Conservation (phyloP, 2,329 filamentous ascomycete species). For the Xylariaceae sp. region DNA sequence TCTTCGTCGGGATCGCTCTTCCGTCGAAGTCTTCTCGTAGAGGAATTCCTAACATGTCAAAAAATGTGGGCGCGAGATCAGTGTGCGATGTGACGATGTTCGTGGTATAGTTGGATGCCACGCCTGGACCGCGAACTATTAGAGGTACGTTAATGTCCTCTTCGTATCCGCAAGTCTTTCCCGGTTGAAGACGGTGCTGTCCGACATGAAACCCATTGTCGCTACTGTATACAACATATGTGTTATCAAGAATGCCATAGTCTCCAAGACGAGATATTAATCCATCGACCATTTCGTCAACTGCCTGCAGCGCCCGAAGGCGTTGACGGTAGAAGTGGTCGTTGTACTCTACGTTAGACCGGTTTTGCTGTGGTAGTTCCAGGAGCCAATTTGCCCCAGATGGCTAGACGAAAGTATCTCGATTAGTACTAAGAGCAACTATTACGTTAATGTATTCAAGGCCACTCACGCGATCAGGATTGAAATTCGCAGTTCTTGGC, state of each 20-base stretch:
- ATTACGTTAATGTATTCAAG: neutral
- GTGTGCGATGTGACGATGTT: slow-evolving; percentile 60
- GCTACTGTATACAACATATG: slow-evolving; percentile 62
- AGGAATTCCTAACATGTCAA: slow-evolving; percentile 49
- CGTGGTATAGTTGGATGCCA: slow-evolving; percentile 49
- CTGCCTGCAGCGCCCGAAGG: slow-evolving; percentile 57
- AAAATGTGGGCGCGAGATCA: slow-evolving; percentile 61
- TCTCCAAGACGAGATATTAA: slow-evolving; percentile 49
- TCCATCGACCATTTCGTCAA: slow-evolving; percentile 59
- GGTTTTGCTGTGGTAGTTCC: slow-evolving; percentile 48
- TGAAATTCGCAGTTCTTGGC: slow-evolving; percentile 69
- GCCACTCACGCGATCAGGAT: slow-evolving; percentile 59
- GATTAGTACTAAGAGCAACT: neutral
- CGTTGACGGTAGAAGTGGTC: slow-evolving; percentile 60
- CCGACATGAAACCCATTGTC: slow-evolving; percentile 67
- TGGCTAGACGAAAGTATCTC: neutral
- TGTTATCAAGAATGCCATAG: slow-evolving; percentile 66
- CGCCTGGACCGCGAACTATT: slow-evolving; percentile 63
- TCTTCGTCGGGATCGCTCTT: slow-evolving; percentile 51
- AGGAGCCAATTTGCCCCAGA: slow-evolving; percentile 53
- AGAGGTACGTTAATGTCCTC: slow-evolving; percentile 66
- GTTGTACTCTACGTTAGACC: slow-evolving; percentile 51
- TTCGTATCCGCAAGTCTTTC: slow-evolving; percentile 63
- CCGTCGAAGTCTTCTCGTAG: slow-evolving; percentile 58
- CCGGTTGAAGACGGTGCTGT: slow-evolving; percentile 61